A percentile compares a stretch with the other conserved stretches of the same genome.
These are phyloP conservation scores for Ceriops zippeliana DNA, from an alignment of 345 rosid genomes.

Conservation along the genomic window DNA sequence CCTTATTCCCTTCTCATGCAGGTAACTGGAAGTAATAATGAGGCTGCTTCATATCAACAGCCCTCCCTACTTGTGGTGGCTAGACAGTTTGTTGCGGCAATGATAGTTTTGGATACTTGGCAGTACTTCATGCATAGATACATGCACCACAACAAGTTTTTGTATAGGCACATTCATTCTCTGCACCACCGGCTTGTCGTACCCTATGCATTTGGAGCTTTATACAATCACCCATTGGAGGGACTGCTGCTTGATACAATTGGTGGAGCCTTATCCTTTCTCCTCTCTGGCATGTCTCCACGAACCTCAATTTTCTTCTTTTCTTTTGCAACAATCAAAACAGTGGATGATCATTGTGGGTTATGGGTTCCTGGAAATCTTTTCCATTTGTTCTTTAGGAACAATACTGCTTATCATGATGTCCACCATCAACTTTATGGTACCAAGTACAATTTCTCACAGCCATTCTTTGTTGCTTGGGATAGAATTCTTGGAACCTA, in stretches of 20 bases:
- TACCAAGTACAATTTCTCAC: constrained; percentile 7
- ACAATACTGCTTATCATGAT: constrained; percentile 8
- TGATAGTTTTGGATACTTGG: too few relatives aligned
- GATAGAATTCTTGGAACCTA: constrained; percentile 11
- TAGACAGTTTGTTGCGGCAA: constrained; percentile 26
- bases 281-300: background rate
- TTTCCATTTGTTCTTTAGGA: constrained; percentile 1
- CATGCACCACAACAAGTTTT: background rate
- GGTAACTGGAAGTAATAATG: constrained; percentile 63
- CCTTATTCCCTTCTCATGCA: constrained; percentile 20
- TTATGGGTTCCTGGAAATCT: background rate
- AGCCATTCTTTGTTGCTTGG: constrained; percentile 9
- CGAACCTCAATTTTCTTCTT: too few relatives aligned
- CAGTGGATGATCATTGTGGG: background rate
- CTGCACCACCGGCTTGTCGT: background rate
- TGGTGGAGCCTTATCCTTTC: background rate
- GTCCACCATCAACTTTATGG: constrained; percentile 10
- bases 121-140: too few relatives aligned
- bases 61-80: constrained; percentile 48
- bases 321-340: background rate
- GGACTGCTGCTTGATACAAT: background rate
- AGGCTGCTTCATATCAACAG: constrained; percentile 26
- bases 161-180: background rate
- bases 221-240: background rate
- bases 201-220: background rate